These are phyloP conservation scores for Crithidia acanthocephali DNA, from an alignment of 208 protist genomes.

Conservation along the genomic window DNA sequence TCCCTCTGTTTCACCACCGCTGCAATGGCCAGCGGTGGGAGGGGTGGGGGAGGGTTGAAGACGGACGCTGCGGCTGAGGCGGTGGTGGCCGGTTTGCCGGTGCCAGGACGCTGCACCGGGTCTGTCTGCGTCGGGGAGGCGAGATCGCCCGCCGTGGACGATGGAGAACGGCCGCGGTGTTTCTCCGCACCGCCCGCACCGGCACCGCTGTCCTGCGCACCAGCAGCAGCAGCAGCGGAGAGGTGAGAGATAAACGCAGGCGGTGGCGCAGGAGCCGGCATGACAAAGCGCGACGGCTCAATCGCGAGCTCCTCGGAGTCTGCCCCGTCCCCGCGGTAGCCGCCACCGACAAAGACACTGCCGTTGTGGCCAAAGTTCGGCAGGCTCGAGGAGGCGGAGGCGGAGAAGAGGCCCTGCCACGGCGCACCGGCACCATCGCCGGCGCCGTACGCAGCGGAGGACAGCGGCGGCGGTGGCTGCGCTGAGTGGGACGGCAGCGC, in stretches of 20 bases:
- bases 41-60: not conserved
- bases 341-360: not conserved
- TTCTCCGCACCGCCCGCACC: not conserved
- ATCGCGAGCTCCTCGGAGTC: conserved; percentile 23
- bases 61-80: not conserved
- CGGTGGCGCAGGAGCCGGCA: conserved; percentile 8
- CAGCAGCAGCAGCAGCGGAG: not conserved
- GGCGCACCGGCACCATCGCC: not conserved
- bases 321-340: conserved; percentile 14
- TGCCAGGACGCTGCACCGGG: conserved; percentile 8
- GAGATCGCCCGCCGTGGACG: not conserved
- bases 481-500: conserved; percentile 6
- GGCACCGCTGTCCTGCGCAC: not conserved
- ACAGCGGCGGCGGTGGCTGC: not conserved
- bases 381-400: not conserved
- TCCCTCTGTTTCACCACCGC: no score
- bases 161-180: not conserved
- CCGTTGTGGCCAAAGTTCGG: not conserved
- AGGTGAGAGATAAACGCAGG: not conserved
- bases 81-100: not conserved
- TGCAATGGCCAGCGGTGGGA: not conserved
- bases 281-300: conserved; percentile 18
- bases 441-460: not conserved
- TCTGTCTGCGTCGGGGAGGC: not conserved
- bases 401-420: conserved; percentile 21